Conservation (phyloP, 768 basidiomycete species). For the Mycena capillaripes region DNA sequence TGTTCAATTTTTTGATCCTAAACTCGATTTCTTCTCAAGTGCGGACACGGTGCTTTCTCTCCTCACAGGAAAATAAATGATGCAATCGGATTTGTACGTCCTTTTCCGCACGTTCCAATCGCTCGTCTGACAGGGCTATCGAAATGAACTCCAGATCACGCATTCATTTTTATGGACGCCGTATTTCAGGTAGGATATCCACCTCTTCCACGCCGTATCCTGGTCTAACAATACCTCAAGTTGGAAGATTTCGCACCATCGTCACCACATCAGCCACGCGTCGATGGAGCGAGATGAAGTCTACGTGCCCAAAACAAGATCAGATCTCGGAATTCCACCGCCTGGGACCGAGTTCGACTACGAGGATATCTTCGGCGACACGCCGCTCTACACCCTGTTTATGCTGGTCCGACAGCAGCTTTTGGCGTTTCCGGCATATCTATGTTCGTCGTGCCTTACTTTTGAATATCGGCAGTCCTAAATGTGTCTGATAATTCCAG, state of each 20-base stretch:
- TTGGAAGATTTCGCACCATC: constrained; percentile 69
- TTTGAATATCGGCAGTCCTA: constrained; percentile 23
- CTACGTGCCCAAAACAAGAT: constrained; percentile 73
- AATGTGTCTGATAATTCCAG: constrained; percentile 27
- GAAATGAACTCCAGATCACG: constrained; percentile 46
- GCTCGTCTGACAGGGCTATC: not conserved
- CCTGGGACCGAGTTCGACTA: constrained; percentile 39
- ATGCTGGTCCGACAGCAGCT: constrained; percentile 57
- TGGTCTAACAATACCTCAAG: constrained; percentile 33
- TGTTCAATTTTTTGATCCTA: constrained; percentile 10
- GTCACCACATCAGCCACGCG: constrained; percentile 65
- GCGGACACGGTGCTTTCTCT: constrained; percentile 71
- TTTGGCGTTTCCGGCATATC: constrained; percentile 59
- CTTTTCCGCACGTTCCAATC: not conserved
- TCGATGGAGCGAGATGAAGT: constrained; percentile 70
- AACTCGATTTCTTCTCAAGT: constrained; percentile 46
- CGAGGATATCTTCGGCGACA: constrained; percentile 57
- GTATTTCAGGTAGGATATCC: constrained; percentile 50
- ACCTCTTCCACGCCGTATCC: too few relatives aligned
- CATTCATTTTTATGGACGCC: constrained; percentile 67
- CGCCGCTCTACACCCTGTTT: constrained; percentile 56
- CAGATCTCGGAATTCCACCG: constrained; percentile 65
- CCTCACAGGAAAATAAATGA: constrained; percentile 63
- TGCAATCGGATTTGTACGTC: constrained; percentile 62
- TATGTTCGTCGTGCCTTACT: constrained; percentile 41